phyloP scores from a whole-genome alignment of 768 basidiomycete species.

The Lactarius indigo region DNA sequence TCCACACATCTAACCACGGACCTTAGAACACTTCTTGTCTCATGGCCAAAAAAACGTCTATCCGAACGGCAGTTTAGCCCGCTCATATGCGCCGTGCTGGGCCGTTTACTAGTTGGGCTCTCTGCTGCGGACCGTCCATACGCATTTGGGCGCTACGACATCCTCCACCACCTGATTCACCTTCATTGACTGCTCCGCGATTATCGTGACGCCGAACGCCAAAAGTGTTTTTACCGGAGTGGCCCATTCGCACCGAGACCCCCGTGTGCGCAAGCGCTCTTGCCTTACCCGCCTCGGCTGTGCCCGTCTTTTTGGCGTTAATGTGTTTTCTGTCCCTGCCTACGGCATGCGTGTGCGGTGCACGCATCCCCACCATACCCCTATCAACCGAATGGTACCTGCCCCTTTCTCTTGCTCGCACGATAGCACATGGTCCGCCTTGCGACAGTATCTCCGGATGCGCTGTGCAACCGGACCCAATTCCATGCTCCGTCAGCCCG shows the following conservation, averaged over 20 bases:
- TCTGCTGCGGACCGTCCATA: background rate
- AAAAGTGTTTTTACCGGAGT: background rate
- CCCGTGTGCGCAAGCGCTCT: background rate
- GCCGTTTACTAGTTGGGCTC: background rate
- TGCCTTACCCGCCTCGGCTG: background rate
- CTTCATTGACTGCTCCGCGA: background rate
- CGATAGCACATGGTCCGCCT: background rate
- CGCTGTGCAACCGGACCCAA: background rate
- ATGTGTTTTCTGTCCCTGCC: background rate
- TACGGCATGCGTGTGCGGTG: background rate
- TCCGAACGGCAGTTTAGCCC: background rate
- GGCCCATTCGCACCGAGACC: background rate
- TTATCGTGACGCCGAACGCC: background rate
- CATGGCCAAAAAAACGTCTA: background rate
- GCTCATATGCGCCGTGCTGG: background rate
- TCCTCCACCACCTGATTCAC: background rate
- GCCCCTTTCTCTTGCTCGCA: background rate
- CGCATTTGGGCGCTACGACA: background rate
- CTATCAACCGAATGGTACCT: background rate
- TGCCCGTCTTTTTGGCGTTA: background rate
- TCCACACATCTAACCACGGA: background rate
- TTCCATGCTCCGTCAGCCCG: background rate
- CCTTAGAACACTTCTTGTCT: background rate
- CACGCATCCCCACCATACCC: background rate
- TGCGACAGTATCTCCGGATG: background rate